Percentiles rank a stretch among this genome's conserved stretches.
Evolutionary conservation across 176 grass and related monocot genomes (phyloP).

Genomic region (Juncus inflexus): DNA sequence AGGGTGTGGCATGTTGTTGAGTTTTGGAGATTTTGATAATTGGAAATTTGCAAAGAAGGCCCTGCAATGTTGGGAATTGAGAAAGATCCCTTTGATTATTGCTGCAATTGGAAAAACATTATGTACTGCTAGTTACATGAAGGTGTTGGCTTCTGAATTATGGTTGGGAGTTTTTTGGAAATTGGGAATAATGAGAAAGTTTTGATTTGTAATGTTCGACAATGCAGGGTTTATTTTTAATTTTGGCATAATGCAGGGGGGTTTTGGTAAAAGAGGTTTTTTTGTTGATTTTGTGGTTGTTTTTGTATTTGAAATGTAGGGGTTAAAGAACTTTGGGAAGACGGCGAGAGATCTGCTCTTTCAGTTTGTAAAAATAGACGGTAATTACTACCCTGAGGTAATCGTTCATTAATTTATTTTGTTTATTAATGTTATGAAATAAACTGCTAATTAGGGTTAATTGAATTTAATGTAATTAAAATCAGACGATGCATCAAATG

Average conservation of each 20-base stretch:
- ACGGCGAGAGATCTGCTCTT: slow-evolving; percentile 81
- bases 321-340: slow-evolving; percentile 91
- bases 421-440: not conserved
- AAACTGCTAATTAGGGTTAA: not conserved
- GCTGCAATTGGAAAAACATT: too few relatives aligned
- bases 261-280: not conserved
- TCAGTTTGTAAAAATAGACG: slow-evolving; percentile 88
- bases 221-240: too few relatives aligned
- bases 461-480: slow-evolving; percentile 22
- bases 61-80: too few relatives aligned
- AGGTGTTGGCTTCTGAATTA: too few relatives aligned
- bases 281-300: slow-evolving; percentile 11
- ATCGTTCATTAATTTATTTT: slow-evolving; percentile 1
- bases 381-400: slow-evolving; percentile 97
- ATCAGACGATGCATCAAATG: slow-evolving; percentile 98
- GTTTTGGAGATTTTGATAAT: too few relatives aligned
- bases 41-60: too few relatives aligned
- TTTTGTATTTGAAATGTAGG: slow-evolving; percentile 40
- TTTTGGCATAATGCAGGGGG: too few relatives aligned
- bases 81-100: too few relatives aligned
- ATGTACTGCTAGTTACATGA: too few relatives aligned
- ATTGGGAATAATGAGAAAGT: too few relatives aligned
- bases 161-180: not conserved
- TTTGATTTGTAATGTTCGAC: too few relatives aligned
- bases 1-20: too few relatives aligned